Percentiles rank a stretch among this genome's conserved stretches.
phyloP scores from a whole-genome alignment of 805 yeast species.

The Komagataella pseudopastoris region DNA sequence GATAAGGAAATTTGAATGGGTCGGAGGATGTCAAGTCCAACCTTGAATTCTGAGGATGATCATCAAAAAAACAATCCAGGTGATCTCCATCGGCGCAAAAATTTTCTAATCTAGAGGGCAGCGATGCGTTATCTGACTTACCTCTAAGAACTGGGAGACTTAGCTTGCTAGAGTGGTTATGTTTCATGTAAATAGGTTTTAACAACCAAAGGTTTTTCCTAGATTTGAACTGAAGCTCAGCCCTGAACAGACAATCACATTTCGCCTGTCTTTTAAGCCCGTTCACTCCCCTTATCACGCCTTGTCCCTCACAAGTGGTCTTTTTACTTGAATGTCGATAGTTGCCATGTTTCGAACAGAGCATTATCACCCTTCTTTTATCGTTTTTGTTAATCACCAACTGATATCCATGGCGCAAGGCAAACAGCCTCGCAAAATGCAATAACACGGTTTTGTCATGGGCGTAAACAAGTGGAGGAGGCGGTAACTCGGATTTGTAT shows the following conservation, averaged over 20 bases:
- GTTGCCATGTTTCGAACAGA: slow-evolving; percentile 9
- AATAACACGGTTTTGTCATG: slow-evolving; percentile 9
- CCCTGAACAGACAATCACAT: slow-evolving; percentile 10
- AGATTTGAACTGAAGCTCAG: slow-evolving; percentile 12
- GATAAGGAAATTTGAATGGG: background rate
- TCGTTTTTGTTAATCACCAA: slow-evolving; percentile 13
- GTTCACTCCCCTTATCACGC: background rate
- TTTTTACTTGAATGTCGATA: background rate
- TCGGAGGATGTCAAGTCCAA: background rate
- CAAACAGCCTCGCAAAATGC: slow-evolving; percentile 12
- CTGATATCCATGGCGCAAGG: slow-evolving; percentile 11
- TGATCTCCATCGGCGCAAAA: background rate
- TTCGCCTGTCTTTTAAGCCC: slow-evolving; percentile 2
- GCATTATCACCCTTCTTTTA: slow-evolving; percentile 10
- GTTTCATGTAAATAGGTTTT: slow-evolving; percentile 9
- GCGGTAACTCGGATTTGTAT: slow-evolving; percentile 2
- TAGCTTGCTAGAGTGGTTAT: slow-evolving; percentile 7
- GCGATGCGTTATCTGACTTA: too few species aligned
- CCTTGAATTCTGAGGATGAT: background rate
- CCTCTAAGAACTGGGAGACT: background rate
- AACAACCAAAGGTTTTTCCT: slow-evolving; percentile 13
- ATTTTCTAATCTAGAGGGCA: background rate
- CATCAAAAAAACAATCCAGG: background rate
- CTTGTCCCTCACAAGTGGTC: slow-evolving; percentile 1
- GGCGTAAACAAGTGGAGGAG: slow-evolving; percentile 11